A percentile compares a stretch with the other conserved stretches of the same genome.
Conservation (phyloP, 73 alveolate genomes). For the Paramecium octaurelia region DNA sequence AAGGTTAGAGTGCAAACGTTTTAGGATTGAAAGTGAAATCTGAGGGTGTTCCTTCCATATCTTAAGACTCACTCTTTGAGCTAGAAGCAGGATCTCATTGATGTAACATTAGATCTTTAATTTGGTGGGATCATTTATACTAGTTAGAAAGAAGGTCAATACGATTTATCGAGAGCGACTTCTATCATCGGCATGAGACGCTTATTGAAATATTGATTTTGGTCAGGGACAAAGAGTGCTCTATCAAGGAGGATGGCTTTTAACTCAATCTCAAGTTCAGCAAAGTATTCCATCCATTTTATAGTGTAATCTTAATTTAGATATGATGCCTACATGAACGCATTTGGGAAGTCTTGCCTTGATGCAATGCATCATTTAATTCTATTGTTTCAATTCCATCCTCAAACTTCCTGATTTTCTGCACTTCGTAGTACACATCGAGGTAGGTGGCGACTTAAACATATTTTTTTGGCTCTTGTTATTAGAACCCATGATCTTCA, state of each 20-base stretch:
- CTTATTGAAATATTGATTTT: background rate
- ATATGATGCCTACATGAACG: background rate
- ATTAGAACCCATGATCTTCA: background rate
- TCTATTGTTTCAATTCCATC: background rate
- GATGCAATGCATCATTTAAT: background rate
- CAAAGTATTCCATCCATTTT: background rate
- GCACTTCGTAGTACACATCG: background rate
- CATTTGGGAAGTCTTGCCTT: background rate
- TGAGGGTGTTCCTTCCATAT: conserved; percentile 12
- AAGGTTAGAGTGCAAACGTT: background rate
- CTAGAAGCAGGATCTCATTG: background rate
- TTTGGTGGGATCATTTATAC: background rate
- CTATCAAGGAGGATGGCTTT: background rate
- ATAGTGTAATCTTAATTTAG: background rate
- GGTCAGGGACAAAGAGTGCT: background rate
- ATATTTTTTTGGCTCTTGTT: background rate
- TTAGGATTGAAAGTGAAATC: background rate
- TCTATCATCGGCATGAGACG: background rate
- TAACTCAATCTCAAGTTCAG: conserved; percentile 13
- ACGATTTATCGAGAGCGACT: background rate
- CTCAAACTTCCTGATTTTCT: background rate
- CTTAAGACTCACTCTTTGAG: background rate
- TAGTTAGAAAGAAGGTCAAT: background rate
- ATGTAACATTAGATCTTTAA: background rate
- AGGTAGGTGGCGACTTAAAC: background rate